A percentile compares a stretch with the other conserved stretches of the same genome.
Evolutionary conservation across 2,329 filamentous ascomycete genomes (phyloP).

Genomic region (Verticillium albo-atrum): DNA sequence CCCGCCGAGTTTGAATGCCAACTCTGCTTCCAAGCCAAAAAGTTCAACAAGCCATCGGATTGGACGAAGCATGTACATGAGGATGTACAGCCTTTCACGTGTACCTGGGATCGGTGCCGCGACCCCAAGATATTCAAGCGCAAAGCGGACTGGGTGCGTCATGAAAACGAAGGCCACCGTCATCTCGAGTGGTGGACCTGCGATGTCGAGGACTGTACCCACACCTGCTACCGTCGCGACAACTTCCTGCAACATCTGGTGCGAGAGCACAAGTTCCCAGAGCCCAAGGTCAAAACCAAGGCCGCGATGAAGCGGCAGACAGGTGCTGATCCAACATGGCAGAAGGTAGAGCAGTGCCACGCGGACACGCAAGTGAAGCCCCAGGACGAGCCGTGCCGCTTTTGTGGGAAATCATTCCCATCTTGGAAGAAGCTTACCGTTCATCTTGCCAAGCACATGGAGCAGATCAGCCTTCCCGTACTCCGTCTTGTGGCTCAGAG

Average conservation of each 20-base stretch:
- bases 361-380: conserved; percentile 61
- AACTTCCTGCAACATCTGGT: conserved; percentile 93
- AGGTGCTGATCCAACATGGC: conserved; percentile 63
- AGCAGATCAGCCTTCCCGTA: conserved; percentile 81
- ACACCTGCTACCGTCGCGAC: conserved; percentile 81
- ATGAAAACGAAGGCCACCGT: conserved; percentile 87
- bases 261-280: conserved; percentile 80
- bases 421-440: conserved; percentile 93
- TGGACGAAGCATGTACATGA: conserved; percentile 97
- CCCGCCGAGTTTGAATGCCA: conserved; percentile 89
- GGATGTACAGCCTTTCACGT: conserved; percentile 89
- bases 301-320: conserved; percentile 58
- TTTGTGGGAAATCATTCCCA: conserved; percentile 75
- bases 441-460: conserved; percentile 93
- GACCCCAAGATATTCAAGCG: conserved; percentile 91
- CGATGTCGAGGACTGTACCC: conserved; percentile 72
- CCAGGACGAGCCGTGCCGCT: conserved; percentile 76
- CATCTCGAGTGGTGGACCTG: conserved; percentile 91
- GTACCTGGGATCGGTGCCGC: conserved; percentile 77
- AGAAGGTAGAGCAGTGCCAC: conserved; percentile 73
- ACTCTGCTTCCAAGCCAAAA: conserved; percentile 80
- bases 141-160: conserved; percentile 92
- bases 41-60: conserved; percentile 85
- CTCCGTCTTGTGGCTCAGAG: conserved; percentile 53
- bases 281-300: conserved; percentile 76